These are phyloP conservation scores for Wickerhamiella dianesei DNA, from an alignment of 805 yeast genomes.

Conservation along the genomic window DNA sequence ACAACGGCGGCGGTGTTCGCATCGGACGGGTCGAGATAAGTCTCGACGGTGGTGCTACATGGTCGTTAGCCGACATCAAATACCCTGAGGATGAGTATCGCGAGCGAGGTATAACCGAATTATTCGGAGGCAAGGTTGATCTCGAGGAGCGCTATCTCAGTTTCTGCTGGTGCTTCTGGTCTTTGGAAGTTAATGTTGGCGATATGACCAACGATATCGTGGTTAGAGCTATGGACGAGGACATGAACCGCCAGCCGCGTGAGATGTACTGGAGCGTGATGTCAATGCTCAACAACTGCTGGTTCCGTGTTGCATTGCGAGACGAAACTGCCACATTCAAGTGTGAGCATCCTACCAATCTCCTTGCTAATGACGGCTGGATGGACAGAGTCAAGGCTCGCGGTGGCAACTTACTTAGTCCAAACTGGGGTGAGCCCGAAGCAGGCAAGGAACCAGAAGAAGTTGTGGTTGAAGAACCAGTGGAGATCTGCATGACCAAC, in stretches of 20 bases:
- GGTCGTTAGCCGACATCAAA: conserved; percentile 24
- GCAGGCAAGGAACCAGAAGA: conserved; percentile 5
- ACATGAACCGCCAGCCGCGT: conserved; percentile 28
- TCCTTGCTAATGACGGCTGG: conserved; percentile 22
- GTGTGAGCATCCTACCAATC: conserved; percentile 18
- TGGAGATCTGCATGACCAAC: conserved; percentile 23
- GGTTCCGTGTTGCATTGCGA: conserved; percentile 23
- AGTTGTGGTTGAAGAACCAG: conserved; percentile 13
- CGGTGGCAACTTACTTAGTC: conserved; percentile 24
- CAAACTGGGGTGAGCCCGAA: conserved; percentile 24
- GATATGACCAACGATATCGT: conserved; percentile 21
- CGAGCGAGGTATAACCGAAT: conserved; percentile 20
- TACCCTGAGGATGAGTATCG: conserved; percentile 27
- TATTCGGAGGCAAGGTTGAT: conserved; percentile 27
- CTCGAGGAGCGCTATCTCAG: conserved; percentile 25
- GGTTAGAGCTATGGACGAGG: conserved; percentile 28
- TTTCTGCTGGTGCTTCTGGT: conserved; percentile 29
- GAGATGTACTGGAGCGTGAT: conserved; percentile 30
- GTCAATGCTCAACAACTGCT: conserved; percentile 29
- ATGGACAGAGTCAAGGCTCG: conserved; percentile 27
- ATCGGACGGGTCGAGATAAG: conserved; percentile 27
- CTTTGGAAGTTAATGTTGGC: conserved; percentile 16
- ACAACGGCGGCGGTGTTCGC: conserved; percentile 28
- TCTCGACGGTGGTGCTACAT: conserved; percentile 24
- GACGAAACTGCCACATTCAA: conserved; percentile 17